These are phyloP conservation scores for Termitomyces heimii DNA, from an alignment of 768 basidiomycete species.

Conservation along the genomic window DNA sequence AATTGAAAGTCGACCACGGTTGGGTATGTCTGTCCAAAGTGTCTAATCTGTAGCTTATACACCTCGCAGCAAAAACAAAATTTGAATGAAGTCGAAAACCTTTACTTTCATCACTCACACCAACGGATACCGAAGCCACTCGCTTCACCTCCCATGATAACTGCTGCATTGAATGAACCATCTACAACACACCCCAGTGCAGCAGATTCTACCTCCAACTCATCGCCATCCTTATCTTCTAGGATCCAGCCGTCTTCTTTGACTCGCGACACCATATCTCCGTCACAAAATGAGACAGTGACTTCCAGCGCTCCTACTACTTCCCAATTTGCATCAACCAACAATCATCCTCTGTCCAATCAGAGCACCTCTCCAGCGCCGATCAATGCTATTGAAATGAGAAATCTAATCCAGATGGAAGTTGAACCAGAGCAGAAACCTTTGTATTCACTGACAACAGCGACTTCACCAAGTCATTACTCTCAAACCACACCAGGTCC, in stretches of 20 bases:
- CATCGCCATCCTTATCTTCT: slow-evolving; percentile 24
- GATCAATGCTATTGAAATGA: neutral
- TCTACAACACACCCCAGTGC: slow-evolving; percentile 14
- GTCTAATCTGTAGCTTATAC: neutral
- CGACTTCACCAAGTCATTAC: neutral
- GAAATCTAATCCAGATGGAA: slow-evolving; percentile 10
- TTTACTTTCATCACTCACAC: slow-evolving; percentile 74
- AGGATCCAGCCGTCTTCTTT: slow-evolving; percentile 13
- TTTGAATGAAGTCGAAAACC: slow-evolving; percentile 76
- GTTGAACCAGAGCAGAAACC: slow-evolving; percentile 10
- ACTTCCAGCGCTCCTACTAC: neutral
- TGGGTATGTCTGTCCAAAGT: slow-evolving; percentile 46
- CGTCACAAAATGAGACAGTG: neutral
- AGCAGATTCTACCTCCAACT: slow-evolving; percentile 1
- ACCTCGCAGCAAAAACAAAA: slow-evolving; percentile 62
- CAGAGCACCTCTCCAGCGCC: neutral
- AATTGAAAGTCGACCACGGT: slow-evolving; percentile 74
- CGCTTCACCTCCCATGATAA: slow-evolving; percentile 19
- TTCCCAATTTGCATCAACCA: neutral
- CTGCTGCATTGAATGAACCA: slow-evolving; percentile 14
- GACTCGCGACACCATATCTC: slow-evolving; percentile 5
- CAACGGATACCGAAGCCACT: slow-evolving; percentile 26
- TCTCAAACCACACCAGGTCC: slow-evolving; percentile 3
- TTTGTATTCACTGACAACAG: neutral
- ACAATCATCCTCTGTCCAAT: neutral